phyloP scores from a whole-genome alignment of 2,329 filamentous ascomycete species.

The Xylaria sp. region DNA sequence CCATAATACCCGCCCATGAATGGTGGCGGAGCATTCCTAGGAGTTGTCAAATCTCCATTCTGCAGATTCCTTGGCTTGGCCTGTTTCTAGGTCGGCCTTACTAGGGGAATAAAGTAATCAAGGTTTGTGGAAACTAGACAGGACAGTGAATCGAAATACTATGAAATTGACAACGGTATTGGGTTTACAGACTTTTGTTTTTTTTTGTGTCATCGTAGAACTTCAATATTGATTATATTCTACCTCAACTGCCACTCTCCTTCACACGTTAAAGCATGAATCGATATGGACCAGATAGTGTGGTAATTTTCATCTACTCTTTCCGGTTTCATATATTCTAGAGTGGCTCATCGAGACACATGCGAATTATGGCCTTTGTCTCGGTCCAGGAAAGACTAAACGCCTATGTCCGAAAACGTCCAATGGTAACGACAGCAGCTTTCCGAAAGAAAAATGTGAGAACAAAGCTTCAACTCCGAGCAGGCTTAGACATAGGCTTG shows the following conservation, averaged over 20 bases:
- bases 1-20: background rate
- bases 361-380: background rate
- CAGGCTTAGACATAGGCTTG: constrained; percentile 26
- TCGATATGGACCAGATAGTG: background rate
- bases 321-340: constrained; percentile 29
- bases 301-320: background rate
- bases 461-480: constrained; percentile 32
- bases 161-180: constrained; percentile 1
- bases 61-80: background rate
- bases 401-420: constrained; percentile 33
- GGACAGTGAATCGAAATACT: constrained; percentile 19
- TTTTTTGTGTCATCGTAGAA: background rate
- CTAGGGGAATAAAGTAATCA: constrained; percentile 1
- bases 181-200: background rate
- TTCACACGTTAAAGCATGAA: background rate
- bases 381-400: constrained; percentile 20
- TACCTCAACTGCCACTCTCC: background rate
- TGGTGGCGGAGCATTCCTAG: background rate
- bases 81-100: background rate
- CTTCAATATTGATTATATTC: background rate
- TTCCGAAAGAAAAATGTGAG: constrained; percentile 23
- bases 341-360: background rate
- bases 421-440: background rate
- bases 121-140: constrained; percentile 27
- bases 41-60: background rate